phyloP scores from a whole-genome alignment of 2,329 filamentous ascomycete species.

The Aspergillaceae sp. region DNA sequence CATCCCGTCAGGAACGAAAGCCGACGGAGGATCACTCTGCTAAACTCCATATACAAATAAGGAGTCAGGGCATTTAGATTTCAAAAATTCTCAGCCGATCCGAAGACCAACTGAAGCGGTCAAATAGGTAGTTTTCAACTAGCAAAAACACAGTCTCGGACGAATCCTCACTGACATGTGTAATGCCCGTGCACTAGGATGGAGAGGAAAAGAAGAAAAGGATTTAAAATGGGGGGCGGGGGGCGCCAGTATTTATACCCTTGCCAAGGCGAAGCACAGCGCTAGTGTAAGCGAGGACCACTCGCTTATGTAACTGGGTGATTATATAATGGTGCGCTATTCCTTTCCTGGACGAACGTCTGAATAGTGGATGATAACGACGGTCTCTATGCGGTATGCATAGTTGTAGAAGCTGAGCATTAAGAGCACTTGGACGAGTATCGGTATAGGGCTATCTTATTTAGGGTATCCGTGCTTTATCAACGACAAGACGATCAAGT shows the following conservation, averaged over 20 bases:
- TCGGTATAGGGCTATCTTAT: too few relatives aligned
- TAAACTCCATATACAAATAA: conserved; percentile 4
- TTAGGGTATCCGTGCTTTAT: too few relatives aligned
- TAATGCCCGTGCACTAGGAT: conserved; percentile 58
- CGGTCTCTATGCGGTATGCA: too few relatives aligned
- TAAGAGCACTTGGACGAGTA: too few relatives aligned
- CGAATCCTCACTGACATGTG: conserved; percentile 77
- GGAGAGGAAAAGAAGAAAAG: conserved; percentile 29
- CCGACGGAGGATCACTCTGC: neutral
- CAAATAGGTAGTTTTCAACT: conserved; percentile 78
- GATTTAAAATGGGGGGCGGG: conserved; percentile 9
- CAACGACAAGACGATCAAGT: neutral
- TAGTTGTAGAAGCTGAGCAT: too few relatives aligned
- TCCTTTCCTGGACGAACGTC: neutral
- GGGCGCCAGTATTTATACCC: conserved; percentile 14
- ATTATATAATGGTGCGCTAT: neutral
- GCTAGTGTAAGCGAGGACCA: conserved; percentile 23
- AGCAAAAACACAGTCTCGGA: conserved; percentile 84
- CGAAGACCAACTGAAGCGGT: conserved; percentile 65
- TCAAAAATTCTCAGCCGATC: conserved; percentile 76
- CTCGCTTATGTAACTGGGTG: conserved; percentile 4
- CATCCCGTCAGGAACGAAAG: neutral
- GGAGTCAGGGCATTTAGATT: conserved; percentile 26
- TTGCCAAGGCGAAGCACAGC: conserved; percentile 10
- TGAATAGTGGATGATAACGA: neutral